These are phyloP conservation scores for Solanum dulcamara DNA, from an alignment of 257 asterid genomes.

Conservation along the genomic window DNA sequence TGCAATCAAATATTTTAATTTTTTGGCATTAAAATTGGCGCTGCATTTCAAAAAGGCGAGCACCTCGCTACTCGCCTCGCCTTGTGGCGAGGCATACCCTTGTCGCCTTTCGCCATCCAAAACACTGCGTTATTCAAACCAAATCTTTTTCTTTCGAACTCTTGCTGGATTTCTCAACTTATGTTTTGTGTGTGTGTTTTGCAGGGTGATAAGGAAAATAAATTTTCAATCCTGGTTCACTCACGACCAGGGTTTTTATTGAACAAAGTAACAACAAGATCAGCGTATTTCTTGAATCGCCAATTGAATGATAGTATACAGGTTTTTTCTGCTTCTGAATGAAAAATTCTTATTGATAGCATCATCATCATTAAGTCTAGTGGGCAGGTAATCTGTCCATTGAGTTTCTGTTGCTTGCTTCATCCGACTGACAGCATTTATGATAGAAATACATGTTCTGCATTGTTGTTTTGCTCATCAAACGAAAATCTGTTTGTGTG, in stretches of 20 bases:
- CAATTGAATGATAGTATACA: conserved; percentile 83
- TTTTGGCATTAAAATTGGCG: no score
- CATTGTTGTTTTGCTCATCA: background rate
- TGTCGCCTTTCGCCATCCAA: no score
- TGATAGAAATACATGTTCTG: background rate
- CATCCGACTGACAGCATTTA: background rate
- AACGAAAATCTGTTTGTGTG: background rate
- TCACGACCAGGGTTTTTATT: conserved; percentile 91
- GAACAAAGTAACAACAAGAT: conserved; percentile 67
- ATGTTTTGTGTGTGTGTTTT: conserved; percentile 9
- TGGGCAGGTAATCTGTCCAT: background rate
- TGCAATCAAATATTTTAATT: no score
- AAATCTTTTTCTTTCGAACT: background rate
- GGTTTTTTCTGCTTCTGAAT: conserved; percentile 34
- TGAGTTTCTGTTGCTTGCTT: background rate
- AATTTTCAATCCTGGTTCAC: conserved; percentile 79
- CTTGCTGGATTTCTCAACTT: background rate
- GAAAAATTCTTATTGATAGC: background rate
- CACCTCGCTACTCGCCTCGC: no score
- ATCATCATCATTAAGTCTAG: background rate
- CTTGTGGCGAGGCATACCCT: no score
- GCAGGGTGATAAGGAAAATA: conserved; percentile 69
- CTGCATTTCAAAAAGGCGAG: no score
- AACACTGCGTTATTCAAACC: background rate
- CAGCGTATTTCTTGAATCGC: conserved; percentile 59